Base-by-base conservation (phyloP, 2,329 filamentous ascomycete species). In the Paecilomyces variotii region DNA sequence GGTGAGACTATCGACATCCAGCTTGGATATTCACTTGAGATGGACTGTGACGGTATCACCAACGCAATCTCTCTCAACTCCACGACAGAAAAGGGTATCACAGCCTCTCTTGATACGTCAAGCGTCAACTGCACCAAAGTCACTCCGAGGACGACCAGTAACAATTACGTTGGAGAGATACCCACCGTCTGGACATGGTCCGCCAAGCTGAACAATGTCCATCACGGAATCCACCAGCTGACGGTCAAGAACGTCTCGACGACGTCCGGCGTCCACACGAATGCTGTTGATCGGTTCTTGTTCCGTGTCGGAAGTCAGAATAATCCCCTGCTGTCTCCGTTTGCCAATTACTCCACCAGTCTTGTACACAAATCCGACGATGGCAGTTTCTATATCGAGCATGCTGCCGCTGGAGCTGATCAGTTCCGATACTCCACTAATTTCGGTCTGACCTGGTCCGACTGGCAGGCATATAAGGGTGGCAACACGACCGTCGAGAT, bases 171-270 rank as follows among this genome's bases (percentile, higher is more conserved):
- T 35, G 82, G 81, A 3, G 74, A 76, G 11, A 73, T 82, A 52
- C 76, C 78, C 2, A 79, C 78, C 0, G 69, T 72, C 7, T 85
- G 80, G 79, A 71, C 69, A 26, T 79, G 78, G 64, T 74, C 70
- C 2, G 78, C 77, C 14, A 79, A 71, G 3, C 68, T 86, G 12
- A 72, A 71, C 26, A 77, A 81, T 58, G 80, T 85, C 1, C 76
- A 78, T 1, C 77, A 85, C 59, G 83, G 83, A 30, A 73, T 85
- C 24, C 80, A 85, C 66, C 72, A 74, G 34, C 65, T 85, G 54
- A 80, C 78, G 0, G 67, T 85, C 53, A 75, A 73, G 58, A 83
- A 84, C 61, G 74, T 76, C n/a, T 73, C 75, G 2, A 73, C 72
- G 39, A 64, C 70, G 61, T 62, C 71, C 9, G 39, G 39, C 9